Base-by-base conservation (phyloP, 805 yeast species). In the Hagleromyces aurorensis region DNA sequence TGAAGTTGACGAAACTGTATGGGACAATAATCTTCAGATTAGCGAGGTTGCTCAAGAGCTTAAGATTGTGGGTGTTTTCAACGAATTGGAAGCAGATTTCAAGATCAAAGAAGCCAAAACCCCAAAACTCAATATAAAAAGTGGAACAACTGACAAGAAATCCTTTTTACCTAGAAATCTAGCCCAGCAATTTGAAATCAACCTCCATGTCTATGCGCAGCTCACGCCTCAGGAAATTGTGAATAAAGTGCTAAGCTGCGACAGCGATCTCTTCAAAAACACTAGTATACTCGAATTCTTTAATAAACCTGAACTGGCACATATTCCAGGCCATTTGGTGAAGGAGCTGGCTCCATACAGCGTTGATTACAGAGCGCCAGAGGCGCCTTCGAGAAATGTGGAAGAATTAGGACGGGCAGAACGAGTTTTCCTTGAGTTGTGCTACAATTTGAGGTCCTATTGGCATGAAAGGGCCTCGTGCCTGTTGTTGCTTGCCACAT, bases 121-220 rank as follows among this genome's bases (percentile, higher is more conserved):
- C 28, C 44, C 43, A 27, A 44, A 37, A 13, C 48, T 64, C 7
- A 59, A 64, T 1, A 59, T 62, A 36, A 61, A 56, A 42, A 33
- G 32, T 13, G 31, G 21, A 6, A 11, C 21, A 5, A 29, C 20
- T 8, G 32, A 34, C 9, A 60, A 59, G 30, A 67, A 69, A 32
- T 48, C 76, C 0, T 74, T 78, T 42, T 61, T 81, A 41, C 66
- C 87, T 0, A 64, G 86, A 37, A 91, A 81, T 40, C 47, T 78
- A 12, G 77, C 83, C 2, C 91, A 81, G 45, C 87, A 80, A 47
- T 79, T 81, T 56, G 85, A 85, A 22, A 81, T 81, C 44, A 81
- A 81, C 46, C 61, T 81, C 32, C 87, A 81, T 45, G 64, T 70
- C 47, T 80, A 71, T 50, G 69, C 74, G 12, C 55, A 56, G 17